Base-by-base conservation (phyloP, 176 grass and related monocot species). In the Rhipidocladum racemiflorum region DNA sequence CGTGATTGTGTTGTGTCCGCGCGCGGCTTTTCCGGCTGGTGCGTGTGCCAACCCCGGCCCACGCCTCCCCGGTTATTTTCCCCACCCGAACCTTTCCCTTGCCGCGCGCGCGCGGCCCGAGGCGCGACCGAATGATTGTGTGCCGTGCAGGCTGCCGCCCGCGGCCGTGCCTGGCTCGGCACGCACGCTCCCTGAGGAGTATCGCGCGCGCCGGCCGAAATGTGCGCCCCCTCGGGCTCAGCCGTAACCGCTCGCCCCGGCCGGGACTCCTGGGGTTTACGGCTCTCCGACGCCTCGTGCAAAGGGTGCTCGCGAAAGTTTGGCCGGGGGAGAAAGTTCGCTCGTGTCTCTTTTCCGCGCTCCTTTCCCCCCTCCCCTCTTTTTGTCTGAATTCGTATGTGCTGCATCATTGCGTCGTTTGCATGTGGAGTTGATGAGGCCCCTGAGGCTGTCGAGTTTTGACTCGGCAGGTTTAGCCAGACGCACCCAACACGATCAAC, bases 61-160 rank as follows among this genome's bases (percentile, higher is more conserved):
- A 23, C 21, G 21, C 53, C 53, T 56, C 53, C 53, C 21, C 51
- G 18, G 51, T 54, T 54, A n/a, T 54, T 9, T n/a, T 3, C 8
- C 20, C 51, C 43, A 6, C 8, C 20, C 51, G 32, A 6, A 57
- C 44, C 57, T 71, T 78, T 43, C 43, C 12, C 66, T n/a, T 49
- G 76, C 76, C 70, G 44, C 65, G 50, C 51, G 56, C 57, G 61
- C 75, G 74, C 13, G 49, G 40, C 61, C 81, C 75, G 75, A 84
- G 55, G 35, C 40, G 46, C 61, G 75, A 83, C 86, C 86, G 80
- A 79, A 92, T 92, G 78, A 92, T 92, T 89, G 79, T 50, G 75
- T 57, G 66, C 40, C 32, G 27, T 42, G 80, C 80, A 46, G 73
- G 12, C 61, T 42, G 64, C 50, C 1, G 32, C 59, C 18, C 35